A percentile compares a stretch with the other conserved stretches of the same genome.
phyloP scores from a whole-genome alignment of 768 basidiomycete species.

The Lentinula edodes region DNA sequence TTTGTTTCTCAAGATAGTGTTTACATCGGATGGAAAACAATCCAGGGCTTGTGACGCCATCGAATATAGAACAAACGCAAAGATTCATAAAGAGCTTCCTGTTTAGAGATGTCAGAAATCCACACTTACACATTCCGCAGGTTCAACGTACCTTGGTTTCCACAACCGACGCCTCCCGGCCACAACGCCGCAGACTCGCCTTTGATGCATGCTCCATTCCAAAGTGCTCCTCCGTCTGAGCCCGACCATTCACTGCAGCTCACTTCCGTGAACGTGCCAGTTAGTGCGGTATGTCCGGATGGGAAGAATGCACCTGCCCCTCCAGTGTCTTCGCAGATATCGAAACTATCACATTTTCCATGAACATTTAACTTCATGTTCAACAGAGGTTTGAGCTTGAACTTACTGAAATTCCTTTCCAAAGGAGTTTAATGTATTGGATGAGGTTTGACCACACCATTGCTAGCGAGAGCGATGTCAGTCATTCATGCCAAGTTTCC shows the following conservation, averaged over 20 bases:
- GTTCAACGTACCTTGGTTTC: conserved; percentile 40
- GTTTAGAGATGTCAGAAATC: background rate
- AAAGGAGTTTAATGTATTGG: conserved; percentile 35
- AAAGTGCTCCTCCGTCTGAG: conserved; percentile 40
- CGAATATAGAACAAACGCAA: too few species aligned
- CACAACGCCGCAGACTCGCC: conserved; percentile 47
- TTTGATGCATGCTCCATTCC: conserved; percentile 44
- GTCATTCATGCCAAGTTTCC: background rate
- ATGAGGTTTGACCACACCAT: conserved; percentile 49
- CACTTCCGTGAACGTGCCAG: conserved; percentile 51
- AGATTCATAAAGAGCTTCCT: background rate
- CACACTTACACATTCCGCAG: background rate
- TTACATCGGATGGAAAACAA: too few species aligned
- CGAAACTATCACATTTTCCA: conserved; percentile 35
- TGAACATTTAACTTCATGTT: background rate
- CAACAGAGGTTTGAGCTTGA: background rate
- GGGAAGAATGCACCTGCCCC: conserved; percentile 51
- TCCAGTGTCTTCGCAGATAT: conserved; percentile 56
- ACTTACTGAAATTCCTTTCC: conserved; percentile 46
- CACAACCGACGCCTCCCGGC: conserved; percentile 43
- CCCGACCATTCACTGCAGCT: conserved; percentile 55
- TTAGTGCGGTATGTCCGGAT: conserved; percentile 47
- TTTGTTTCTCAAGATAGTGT: too few species aligned
- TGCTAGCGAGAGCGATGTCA: conserved; percentile 17
- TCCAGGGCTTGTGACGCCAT: too few species aligned